Base-by-base conservation (phyloP, 495 filamentous ascomycete genomes). In the Penicillium arizonense region DNA sequence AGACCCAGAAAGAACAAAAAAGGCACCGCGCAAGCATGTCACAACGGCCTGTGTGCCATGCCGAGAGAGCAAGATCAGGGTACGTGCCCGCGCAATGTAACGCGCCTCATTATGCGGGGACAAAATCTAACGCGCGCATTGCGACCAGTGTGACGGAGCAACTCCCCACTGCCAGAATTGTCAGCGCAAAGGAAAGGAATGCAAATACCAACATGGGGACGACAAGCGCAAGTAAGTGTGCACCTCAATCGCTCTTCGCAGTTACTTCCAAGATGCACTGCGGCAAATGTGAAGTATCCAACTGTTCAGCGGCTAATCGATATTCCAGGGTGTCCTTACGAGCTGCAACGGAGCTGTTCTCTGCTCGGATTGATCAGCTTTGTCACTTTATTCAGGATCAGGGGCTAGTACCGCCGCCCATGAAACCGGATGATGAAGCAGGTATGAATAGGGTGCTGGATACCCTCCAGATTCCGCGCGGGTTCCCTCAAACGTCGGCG, bases 21-120 rank as follows among this genome's bases (percentile, higher is more conserved):
- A 64, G 56, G 58, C 64, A 8, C 72, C 68, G 12, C 69, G 70
- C 24, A 77, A 70, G 42, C 75, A 78, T 60, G 69, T 78, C 44
- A 78, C 75, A 0, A 78, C 75, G 1, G 75, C 75, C 12, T 78
- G 75, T 53, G 73, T 75, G 16, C 73, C 74, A 16, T 78, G 75
- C 59, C 73, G 75, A 10, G 75, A 78, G 60, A 78, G 75, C 42
- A 78, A 78, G 38, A 75, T 78, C 35, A 69, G 72, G 52, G 75
- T 77, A 70, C 47, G 67, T 58, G 37, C 16, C 33, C 12, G 34
- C 13, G 6, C 1, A 16, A 14, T 5, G 16, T 11, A 20, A 24
- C 20, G 16, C 18, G 35, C 11, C n/a, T 39, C 4, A 32, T 5
- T n/a, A 6, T 20, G 21, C 16, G 5, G 20, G 5, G 4, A 32